A percentile compares a stretch with the other conserved stretches of the same genome.
These are phyloP conservation scores for Paraconiothyrium sp. DNA, from an alignment of 2,329 filamentous ascomycete species.

Conservation along the genomic window DNA sequence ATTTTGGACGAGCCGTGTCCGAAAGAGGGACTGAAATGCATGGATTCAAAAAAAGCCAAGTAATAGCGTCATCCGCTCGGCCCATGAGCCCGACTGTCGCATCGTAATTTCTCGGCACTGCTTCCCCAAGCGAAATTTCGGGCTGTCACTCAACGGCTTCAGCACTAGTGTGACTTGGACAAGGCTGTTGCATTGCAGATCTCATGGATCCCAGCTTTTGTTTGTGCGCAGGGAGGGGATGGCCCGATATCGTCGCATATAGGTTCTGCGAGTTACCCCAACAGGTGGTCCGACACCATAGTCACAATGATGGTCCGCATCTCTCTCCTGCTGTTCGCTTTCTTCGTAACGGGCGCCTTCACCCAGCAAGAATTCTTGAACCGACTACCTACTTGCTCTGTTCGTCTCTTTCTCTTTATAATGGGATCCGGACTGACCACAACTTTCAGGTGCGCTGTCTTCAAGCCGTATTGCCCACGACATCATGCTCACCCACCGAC, in stretches of 20 bases:
- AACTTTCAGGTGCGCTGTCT: slow-evolving; percentile 29
- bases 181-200: no score
- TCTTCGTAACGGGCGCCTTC: slow-evolving; percentile 17
- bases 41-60: no score
- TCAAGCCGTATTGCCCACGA: slow-evolving; percentile 23
- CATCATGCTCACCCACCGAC: slow-evolving; percentile 35
- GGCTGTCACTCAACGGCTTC: neutral
- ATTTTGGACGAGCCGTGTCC: no score
- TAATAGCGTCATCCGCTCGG: no score
- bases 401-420: neutral
- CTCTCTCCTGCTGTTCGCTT: slow-evolving; percentile 7
- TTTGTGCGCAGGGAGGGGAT: no score
- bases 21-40: no score
- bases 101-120: no score
- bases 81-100: no score
- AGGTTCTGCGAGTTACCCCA: slow-evolving; percentile 4
- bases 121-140: neutral
- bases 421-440: neutral
- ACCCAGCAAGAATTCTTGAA: slow-evolving; percentile 28
- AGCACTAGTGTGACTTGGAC: no score
- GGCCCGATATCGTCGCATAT: slow-evolving; percentile 11
- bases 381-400: slow-evolving; percentile 27
- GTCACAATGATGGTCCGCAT: slow-evolving; percentile 20
- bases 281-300: neutral
- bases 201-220: no score